Conservation (phyloP, 2,329 filamentous ascomycete species). For the Sporothrix globosa region DNA sequence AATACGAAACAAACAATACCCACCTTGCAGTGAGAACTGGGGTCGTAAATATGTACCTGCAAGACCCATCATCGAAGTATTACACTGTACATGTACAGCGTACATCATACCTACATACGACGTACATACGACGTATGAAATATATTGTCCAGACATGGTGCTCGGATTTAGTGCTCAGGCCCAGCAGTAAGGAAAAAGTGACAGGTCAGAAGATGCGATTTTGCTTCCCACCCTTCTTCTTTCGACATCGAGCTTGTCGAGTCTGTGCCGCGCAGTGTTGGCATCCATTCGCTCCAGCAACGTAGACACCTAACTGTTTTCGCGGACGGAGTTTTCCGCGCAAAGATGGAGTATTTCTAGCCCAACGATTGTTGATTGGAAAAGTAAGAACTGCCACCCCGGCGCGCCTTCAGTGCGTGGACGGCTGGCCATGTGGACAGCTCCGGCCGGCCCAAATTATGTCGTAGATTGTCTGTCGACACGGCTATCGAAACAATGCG, state of each 20-base stretch:
- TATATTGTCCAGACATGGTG: conserved; percentile 9
- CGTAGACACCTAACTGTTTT: background rate
- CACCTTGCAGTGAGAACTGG: background rate
- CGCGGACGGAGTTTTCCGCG: background rate
- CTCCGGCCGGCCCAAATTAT: background rate
- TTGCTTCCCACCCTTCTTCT: background rate
- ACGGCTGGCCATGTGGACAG: conserved; percentile 15
- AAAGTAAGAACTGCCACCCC: background rate
- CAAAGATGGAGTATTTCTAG: background rate
- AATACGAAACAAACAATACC: background rate
- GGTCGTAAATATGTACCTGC: background rate
- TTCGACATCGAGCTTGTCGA: background rate
- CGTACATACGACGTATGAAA: background rate
- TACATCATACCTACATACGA: too few relatives aligned
- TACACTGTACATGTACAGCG: too few relatives aligned
- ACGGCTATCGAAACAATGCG: conserved; percentile 19
- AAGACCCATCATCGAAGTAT: background rate
- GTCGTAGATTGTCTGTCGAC: background rate
- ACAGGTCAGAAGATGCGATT: conserved; percentile 23
- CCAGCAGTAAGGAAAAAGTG: conserved; percentile 24
- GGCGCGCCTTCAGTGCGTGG: background rate
- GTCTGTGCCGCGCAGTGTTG: background rate
- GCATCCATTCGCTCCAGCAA: background rate
- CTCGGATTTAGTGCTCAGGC: conserved; percentile 12
- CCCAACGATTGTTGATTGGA: background rate